phyloP scores from a whole-genome alignment of 2,329 filamentous ascomycete species.

The Geosmithia morbida region DNA sequence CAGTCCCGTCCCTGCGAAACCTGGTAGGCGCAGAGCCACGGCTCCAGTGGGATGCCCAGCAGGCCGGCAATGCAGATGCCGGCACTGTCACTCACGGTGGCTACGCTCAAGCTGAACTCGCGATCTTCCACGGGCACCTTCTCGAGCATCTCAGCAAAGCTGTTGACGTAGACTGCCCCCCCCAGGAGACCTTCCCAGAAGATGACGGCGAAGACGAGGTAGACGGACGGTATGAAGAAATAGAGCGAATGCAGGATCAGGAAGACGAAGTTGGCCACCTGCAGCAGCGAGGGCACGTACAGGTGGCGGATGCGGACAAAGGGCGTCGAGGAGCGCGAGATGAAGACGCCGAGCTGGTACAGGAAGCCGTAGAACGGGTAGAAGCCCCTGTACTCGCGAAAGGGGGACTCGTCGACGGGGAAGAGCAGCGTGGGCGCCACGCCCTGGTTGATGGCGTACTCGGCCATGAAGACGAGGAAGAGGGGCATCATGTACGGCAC shows the following conservation, averaged over 20 bases:
- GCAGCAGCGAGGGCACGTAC: constrained; percentile 71
- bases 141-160: constrained; percentile 88
- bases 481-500: constrained; percentile 79
- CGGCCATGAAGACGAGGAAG: constrained; percentile 82
- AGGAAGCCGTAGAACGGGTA: constrained; percentile 92
- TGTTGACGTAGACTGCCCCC: constrained; percentile 88
- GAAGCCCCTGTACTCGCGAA: constrained; percentile 69
- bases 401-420: constrained; percentile 61
- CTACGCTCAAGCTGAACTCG: constrained; percentile 83
- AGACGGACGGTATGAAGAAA: constrained; percentile 73
- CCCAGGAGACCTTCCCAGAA: constrained; percentile 94
- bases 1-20: constrained; percentile 65
- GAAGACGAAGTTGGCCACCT: constrained; percentile 61
- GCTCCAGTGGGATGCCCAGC: constrained; percentile 69
- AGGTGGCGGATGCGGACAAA: constrained; percentile 71
- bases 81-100: constrained; percentile 80
- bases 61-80: constrained; percentile 85
- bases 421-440: constrained; percentile 84
- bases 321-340: constrained; percentile 81
- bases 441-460: constrained; percentile 96
- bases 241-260: constrained; percentile 65
- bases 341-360: constrained; percentile 90
- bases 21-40: constrained; percentile 71
- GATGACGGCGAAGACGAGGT: constrained; percentile 68
- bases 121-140: constrained; percentile 61